Conservation (phyloP, 2,329 filamentous ascomycete genomes). For the Ascocoryne sarcoides region DNA sequence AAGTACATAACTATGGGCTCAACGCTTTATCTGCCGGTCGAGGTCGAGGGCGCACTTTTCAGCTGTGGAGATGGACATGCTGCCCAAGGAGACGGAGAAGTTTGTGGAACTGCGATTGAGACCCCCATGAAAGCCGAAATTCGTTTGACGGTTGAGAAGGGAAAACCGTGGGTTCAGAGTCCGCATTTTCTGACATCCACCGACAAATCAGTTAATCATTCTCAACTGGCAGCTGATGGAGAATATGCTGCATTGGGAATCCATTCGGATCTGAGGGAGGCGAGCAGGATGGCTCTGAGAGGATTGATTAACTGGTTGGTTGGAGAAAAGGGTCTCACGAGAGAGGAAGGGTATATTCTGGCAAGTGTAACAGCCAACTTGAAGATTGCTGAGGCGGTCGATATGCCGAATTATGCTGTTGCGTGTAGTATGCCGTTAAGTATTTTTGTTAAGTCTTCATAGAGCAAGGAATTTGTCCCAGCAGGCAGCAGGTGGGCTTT, state of each 20-base stretch:
- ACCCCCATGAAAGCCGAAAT: slow-evolving; percentile 41
- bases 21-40: slow-evolving; percentile 40
- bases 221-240: too few species aligned
- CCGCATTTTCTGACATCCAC: slow-evolving; percentile 42
- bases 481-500: too few species aligned
- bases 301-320: slow-evolving; percentile 41
- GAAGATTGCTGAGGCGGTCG: slow-evolving; percentile 43
- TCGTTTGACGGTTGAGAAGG: slow-evolving; percentile 39
- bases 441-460: slow-evolving; percentile 39
- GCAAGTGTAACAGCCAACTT: slow-evolving; percentile 41
- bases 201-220: too few species aligned
- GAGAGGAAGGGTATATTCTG: slow-evolving; percentile 44
- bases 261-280: slow-evolving; percentile 38
- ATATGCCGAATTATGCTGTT: slow-evolving; percentile 45
- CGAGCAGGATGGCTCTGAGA: slow-evolving; percentile 39
- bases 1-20: slow-evolving; percentile 39
- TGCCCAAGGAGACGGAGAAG: slow-evolving; percentile 45
- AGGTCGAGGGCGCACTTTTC: slow-evolving; percentile 41
- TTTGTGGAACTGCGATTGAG: slow-evolving; percentile 48
- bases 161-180: slow-evolving; percentile 36
- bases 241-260: slow-evolving; percentile 41
- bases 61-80: slow-evolving; percentile 47
- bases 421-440: slow-evolving; percentile 40
- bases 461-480: too few species aligned
- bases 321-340: slow-evolving; percentile 36